Base-by-base conservation (phyloP, 371 early-diverging fungal species). In the Mucor ambiguus region DNA sequence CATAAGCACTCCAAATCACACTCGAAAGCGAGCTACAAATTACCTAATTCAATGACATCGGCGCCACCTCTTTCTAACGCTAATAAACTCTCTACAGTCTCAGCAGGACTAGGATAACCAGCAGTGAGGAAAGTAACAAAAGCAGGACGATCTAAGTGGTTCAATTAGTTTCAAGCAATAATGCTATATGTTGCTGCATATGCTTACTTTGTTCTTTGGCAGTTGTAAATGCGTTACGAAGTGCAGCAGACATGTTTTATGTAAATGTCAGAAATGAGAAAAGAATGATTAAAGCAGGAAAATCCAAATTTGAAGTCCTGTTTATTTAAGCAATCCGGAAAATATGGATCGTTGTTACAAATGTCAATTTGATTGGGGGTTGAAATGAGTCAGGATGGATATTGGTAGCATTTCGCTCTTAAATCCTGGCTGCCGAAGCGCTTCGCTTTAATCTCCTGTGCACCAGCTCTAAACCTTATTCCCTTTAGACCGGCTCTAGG, bases 1-100 rank as follows among this genome's bases (percentile, higher is more conserved):
- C 26, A 56, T 56, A 18, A 56, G 29, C 14, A 24, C 29, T 14
- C 18, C 38, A 43, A 2, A 41, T 18, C n/a, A 43, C 29, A 24
- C 9, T 14, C 24, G 7, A 16, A 24, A 24, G 16, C 22, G 2
- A 16, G 22, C 20, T 1, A 30, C 30, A 30, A 30, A 37, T 69
- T 79, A 89, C 98, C 98, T 22, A 98, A 85, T 82, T 98, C 99
- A 72, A 98, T 93, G n/a, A 96, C 88, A 75, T 98, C 98, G 8
- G 92, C 94, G 44, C 99, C 99, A 63, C 96, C 96, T 71, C 83
- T 87, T 75, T 98, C 91, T 10, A 97, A 83, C 12, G 89, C 87
- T 20, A 98, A 86, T 67, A 98, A 72, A 30, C 92, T 81, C 59
- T 94, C 93, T 38, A 93, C 90, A 4, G 96, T 92, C 38, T 87